A percentile compares a stretch with the other conserved stretches of the same genome.
Conservation (phyloP, 192 early-diverging fungal genomes). For the Chytriomyces sp. region DNA sequence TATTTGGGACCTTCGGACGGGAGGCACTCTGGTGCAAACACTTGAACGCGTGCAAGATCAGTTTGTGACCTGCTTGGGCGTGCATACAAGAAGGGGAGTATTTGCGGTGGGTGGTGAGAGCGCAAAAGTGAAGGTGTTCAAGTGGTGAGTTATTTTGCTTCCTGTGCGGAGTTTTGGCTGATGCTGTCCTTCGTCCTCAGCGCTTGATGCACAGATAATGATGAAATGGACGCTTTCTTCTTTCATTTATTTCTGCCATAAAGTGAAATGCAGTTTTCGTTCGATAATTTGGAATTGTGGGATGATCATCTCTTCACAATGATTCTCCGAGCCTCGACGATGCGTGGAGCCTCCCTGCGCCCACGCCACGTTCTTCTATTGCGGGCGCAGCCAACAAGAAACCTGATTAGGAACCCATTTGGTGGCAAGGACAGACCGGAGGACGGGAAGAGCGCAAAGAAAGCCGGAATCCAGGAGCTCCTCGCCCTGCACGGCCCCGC, state of each 20-base stretch:
- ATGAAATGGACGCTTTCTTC: too few species aligned
- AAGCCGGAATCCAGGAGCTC: constrained; percentile 6
- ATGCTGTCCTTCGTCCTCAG: too few species aligned
- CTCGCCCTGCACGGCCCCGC: constrained; percentile 37
- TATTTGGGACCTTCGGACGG: constrained; percentile 80
- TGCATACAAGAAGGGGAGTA: constrained; percentile 50
- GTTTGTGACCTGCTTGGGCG: constrained; percentile 86
- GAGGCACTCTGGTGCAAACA: constrained; percentile 79
- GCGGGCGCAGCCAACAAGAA: neutral
- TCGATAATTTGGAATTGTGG: too few species aligned
- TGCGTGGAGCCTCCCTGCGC: too few species aligned
- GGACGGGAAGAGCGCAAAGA: neutral
- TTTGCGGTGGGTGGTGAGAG: constrained; percentile 90
- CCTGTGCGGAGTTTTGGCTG: too few species aligned
- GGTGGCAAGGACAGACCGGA: neutral
- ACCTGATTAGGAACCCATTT: neutral
- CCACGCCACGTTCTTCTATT: too few species aligned
- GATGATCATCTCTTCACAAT: too few species aligned
- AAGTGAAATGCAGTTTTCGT: too few species aligned
- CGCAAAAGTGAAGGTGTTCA: constrained; percentile 75
- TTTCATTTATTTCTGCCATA: too few species aligned
- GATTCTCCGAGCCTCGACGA: too few species aligned
- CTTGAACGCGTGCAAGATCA: constrained; percentile 79
- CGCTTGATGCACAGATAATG: too few species aligned
- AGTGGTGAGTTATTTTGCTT: too few species aligned